These are phyloP conservation scores for Brassica cretica DNA, from an alignment of 345 rosid species.

Conservation along the genomic window DNA sequence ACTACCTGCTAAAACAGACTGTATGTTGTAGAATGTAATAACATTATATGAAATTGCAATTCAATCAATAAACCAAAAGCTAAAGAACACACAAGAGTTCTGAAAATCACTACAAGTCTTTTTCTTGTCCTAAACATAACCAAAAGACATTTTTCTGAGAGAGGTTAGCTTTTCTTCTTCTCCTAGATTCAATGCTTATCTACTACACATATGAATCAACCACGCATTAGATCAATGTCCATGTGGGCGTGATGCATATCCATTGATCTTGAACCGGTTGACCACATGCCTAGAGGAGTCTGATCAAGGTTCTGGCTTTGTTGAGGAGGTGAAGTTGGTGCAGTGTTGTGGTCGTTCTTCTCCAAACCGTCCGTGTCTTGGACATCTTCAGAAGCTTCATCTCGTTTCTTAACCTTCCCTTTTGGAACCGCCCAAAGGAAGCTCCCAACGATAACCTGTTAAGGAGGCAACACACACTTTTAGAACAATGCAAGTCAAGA, in stretches of 20 bases:
- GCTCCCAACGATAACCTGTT: slow-evolving; percentile 86
- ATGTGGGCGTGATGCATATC: slow-evolving; percentile 68
- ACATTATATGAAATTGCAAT: neutral
- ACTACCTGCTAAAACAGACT: slow-evolving; percentile 81
- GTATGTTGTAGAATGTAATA: slow-evolving; percentile 56
- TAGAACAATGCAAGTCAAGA: neutral
- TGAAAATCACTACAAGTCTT: slow-evolving; percentile 19
- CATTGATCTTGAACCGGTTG: slow-evolving; percentile 57
- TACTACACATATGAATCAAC: slow-evolving; percentile 19
- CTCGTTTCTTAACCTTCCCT: slow-evolving; percentile 59
- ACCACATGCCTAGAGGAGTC: slow-evolving; percentile 63
- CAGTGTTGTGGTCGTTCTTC: slow-evolving; percentile 29
- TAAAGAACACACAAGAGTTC: neutral
- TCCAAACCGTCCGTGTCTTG: slow-evolving; percentile 42
- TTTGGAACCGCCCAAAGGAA: slow-evolving; percentile 82
- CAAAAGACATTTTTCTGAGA: slow-evolving; percentile 5
- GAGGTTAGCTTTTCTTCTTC: slow-evolving; percentile 23
- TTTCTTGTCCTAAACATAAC: slow-evolving; percentile 24
- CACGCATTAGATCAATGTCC: slow-evolving; percentile 93
- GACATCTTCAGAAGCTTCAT: slow-evolving; percentile 46
- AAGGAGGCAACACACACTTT: slow-evolving; percentile 1
- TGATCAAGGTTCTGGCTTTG: slow-evolving; percentile 53
- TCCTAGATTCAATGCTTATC: slow-evolving; percentile 27
- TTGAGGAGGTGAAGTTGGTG: slow-evolving; percentile 43
- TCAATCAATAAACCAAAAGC: slow-evolving; percentile 24